Evolutionary conservation across 768 basidiomycete genomes (phyloP).

Genomic region (Cytidiella melzeri): DNA sequence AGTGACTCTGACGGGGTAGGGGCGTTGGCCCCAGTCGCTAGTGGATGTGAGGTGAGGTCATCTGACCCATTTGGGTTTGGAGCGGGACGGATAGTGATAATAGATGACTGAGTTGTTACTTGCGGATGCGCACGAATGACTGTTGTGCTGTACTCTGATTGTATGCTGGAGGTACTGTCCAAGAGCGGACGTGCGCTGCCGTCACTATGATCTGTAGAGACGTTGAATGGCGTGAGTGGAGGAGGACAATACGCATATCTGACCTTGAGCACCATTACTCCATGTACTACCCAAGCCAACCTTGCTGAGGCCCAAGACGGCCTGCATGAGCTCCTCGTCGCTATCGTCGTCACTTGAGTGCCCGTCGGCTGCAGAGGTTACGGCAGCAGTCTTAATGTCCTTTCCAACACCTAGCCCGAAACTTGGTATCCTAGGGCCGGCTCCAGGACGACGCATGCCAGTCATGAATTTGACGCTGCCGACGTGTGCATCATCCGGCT

Average conservation of each 20-base stretch:
- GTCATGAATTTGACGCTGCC: constrained; percentile 84
- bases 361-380: constrained; percentile 30
- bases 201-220: constrained; percentile 27
- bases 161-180: constrained; percentile 34
- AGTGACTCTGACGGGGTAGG: constrained; percentile 37
- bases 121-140: constrained; percentile 51
- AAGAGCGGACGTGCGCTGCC: constrained; percentile 54
- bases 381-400: constrained; percentile 39
- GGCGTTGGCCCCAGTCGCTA: constrained; percentile 25
- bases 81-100: constrained; percentile 61
- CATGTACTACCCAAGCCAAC: constrained; percentile 44
- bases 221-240: constrained; percentile 11
- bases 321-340: constrained; percentile 64
- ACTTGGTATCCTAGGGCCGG: constrained; percentile 76
- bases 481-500: constrained; percentile 67
- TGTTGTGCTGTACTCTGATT: constrained; percentile 64
- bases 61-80: constrained; percentile 42
- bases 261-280: constrained; percentile 39
- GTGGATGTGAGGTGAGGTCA: constrained; percentile 34
- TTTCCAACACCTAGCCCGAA: constrained; percentile 71
- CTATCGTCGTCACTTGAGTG: constrained; percentile 47
- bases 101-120: constrained; percentile 59
- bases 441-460: constrained; percentile 46
- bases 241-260: constrained; percentile 11
- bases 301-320: constrained; percentile 45